Evolutionary conservation across 148 eudicot species (phyloP).

Genomic region (Beta vulgaris): DNA sequence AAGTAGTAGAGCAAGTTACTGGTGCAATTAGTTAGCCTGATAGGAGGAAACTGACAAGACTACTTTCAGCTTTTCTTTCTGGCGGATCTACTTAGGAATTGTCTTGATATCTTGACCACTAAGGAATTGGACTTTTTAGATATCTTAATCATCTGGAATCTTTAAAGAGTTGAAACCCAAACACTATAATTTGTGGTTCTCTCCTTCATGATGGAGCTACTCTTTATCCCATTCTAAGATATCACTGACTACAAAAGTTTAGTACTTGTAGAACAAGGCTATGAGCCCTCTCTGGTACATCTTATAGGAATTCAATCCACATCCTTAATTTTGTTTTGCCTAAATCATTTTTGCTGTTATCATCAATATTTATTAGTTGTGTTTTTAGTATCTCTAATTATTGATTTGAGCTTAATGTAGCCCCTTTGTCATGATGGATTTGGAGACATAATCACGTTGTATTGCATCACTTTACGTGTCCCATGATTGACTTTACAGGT

Average conservation of each 20-base stretch:
- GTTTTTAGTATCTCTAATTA: background rate
- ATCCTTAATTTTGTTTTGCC: background rate
- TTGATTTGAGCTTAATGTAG: background rate
- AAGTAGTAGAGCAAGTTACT: background rate
- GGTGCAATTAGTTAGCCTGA: too few relatives aligned
- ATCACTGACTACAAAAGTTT: background rate
- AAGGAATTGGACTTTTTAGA: background rate
- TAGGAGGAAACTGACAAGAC: background rate
- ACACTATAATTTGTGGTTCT: too few relatives aligned
- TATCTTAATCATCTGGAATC: background rate
- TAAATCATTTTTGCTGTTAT: background rate
- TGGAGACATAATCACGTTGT: background rate
- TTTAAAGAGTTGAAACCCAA: background rate
- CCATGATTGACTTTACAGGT: slow-evolving; percentile 42
- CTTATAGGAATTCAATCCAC: background rate
- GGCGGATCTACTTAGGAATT: background rate
- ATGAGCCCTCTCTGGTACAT: background rate
- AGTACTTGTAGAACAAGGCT: background rate
- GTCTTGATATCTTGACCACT: background rate
- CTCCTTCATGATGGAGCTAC: background rate
- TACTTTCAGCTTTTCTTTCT: background rate
- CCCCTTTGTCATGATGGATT: background rate
- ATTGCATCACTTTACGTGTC: background rate
- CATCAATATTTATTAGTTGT: background rate
- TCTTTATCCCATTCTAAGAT: background rate